These are phyloP conservation scores for Chalaropsis thielavioides DNA, from an alignment of 2,329 filamentous ascomycete species.

Conservation along the genomic window DNA sequence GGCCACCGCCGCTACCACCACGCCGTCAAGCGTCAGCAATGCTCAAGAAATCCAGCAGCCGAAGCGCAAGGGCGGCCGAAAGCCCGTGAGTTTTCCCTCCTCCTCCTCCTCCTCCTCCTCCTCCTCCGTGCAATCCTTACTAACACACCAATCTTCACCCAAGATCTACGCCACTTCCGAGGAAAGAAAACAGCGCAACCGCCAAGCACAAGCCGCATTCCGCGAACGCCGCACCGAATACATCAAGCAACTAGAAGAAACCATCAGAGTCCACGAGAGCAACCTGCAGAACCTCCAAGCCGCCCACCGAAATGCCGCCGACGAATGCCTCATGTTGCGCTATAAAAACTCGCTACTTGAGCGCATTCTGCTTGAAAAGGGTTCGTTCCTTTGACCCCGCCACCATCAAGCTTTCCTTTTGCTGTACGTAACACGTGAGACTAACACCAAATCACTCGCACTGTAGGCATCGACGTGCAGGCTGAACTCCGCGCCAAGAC, in stretches of 20 bases:
- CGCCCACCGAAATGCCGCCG: conserved; percentile 83
- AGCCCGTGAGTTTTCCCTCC: conserved; percentile 61
- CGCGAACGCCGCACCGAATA: conserved; percentile 95
- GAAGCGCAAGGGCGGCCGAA: conserved; percentile 94
- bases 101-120: not conserved
- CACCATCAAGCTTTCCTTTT: not conserved
- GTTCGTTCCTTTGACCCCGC: conserved; percentile 31
- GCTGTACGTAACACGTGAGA: not conserved
- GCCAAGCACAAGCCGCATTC: conserved; percentile 94
- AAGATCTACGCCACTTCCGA: conserved; percentile 98
- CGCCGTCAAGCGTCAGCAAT: conserved; percentile 14
- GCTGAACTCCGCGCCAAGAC: conserved; percentile 88
- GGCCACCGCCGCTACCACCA: conserved; percentile 22
- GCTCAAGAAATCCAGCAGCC: conserved; percentile 48
- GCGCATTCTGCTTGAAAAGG: conserved; percentile 90
- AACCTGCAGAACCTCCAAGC: conserved; percentile 84
- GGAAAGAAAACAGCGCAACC: conserved; percentile 92
- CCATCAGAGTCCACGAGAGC: conserved; percentile 93
- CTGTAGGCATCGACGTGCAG: conserved; percentile 83
- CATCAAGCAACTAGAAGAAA: conserved; percentile 96
- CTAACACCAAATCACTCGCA: conserved; percentile 8
- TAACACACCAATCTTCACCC: not conserved
- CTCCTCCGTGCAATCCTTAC: conserved; percentile 3
- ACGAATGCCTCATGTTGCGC: conserved; percentile 93
- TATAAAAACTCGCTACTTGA: conserved; percentile 97